Base-by-base conservation (phyloP, 495 filamentous ascomycete genomes). In the Hypoxylon intermedium region DNA sequence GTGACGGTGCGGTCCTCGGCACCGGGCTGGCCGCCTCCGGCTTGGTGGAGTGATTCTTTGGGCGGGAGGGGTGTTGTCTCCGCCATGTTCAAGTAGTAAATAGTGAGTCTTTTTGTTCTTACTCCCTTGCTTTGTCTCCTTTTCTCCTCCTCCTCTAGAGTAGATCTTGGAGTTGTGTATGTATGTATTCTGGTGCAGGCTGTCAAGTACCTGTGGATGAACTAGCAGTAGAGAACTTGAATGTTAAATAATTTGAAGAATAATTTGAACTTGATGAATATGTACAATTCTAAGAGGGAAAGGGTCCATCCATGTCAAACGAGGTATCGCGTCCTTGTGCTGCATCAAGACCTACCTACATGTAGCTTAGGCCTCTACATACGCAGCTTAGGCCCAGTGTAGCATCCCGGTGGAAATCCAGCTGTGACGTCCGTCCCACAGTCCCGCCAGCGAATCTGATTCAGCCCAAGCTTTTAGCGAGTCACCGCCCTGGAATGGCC, bases 21-120 rank as follows among this genome's bases (percentile, higher is more conserved):
- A 13, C 59, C 68, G 1, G 73, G 59, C 11, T 74, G 75, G 18
- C 72, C 76, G 42, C 56, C 58, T 24, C 73, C 75, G 1, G 74
- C 73, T 48, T 77, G 71, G 46, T 72, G 72, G 16, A 67, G 9
- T 4, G 70, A 50, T 43, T 69, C 60, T 13, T 42, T 51, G 4
- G 58, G 37, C 18, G 45, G 38, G 56, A 66, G 58, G 42, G 63
- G 56, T 48, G 54, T 30, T 33, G 53, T 68, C 41, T 60, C 65
- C 9, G 64, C 67, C 68, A 71, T 71, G 26, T 26, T 48, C 24
- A 26, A 53, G n/a, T n/a, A n/a, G n/a, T n/a, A n/a, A n/a, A n/a
- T n/a, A n/a, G n/a, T n/a, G n/a, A n/a, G n/a, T n/a, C n/a, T n/a
- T n/a, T n/a, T 15, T 40, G 33, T 47, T 23, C 28, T 52, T 46